Evolutionary conservation across 2,329 filamentous ascomycete species (phyloP), one percentile per base, ranked within the genome.

Genomic region (Colletotrichum gigasporum): DNA sequence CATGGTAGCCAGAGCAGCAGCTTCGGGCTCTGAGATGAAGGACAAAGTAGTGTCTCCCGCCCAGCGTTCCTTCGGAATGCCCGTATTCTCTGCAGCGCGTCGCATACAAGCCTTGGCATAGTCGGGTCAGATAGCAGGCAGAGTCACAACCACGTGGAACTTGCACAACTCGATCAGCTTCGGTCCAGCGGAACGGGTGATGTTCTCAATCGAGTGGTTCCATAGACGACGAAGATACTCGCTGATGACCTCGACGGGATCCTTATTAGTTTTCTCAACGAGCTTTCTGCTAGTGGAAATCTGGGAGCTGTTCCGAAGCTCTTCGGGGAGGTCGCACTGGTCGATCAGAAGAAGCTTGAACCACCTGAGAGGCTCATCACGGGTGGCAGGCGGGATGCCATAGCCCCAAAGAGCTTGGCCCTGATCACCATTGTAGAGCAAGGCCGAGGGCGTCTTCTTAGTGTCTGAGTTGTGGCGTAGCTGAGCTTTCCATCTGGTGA

Each of bases 41-140:
- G 62, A 39, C 5, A 82, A 48, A 0, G 47, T 70, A 0, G 81
- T 82, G 0, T 70, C 34, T 0, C 75, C 77, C 2, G 70, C 70
- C 0, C 47, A 4, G 0, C 76, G 68, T 0, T 35, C 8, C 0
- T 69, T 59, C 0, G 81, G 66, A 2, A 84, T 76, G 0, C 81
- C 81, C 0, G 81, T 77, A 0, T 50, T 16, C 0, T 65, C 34
- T 0, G 74, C 72, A 0, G 80, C 81, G 1, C 73, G 47, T 0
- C 70, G 64, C 80, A 84, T 83, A 0, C 72, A 61, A 0, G 60
- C 20, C 1, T 74, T 73, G 1, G 77, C 76, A 55, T 80, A 80
- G 0, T 73, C 68, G 0, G 78, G 76, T 80, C 82, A 84, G 8
- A 83, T 82, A 0, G 81, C 81, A 0, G 82, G 81, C 0, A 84